Evolutionary conservation across 768 basidiomycete species (phyloP).

Genomic region (Coprinopsis cinerea): DNA sequence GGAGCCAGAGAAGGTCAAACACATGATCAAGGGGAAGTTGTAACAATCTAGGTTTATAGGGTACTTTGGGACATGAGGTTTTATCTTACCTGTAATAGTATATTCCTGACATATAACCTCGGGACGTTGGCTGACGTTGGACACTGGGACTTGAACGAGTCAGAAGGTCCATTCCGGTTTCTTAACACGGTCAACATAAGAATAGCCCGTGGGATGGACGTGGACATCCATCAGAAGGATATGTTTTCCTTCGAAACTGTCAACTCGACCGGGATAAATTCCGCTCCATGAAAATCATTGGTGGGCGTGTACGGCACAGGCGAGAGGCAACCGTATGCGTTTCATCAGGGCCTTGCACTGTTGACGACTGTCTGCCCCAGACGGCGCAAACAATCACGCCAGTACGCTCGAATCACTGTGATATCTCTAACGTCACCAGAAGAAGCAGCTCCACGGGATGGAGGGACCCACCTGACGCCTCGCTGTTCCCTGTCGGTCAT

Average conservation of each 20-base stretch:
- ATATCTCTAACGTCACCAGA: not conserved
- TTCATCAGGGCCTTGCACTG: too few species aligned
- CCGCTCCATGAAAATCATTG: too few species aligned
- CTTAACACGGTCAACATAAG: not conserved
- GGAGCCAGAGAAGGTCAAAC: slow-evolving; percentile 45
- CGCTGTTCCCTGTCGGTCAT: not conserved
- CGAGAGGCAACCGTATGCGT: too few species aligned
- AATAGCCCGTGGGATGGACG: not conserved
- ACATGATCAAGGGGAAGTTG: slow-evolving; percentile 48
- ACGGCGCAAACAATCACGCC: too few species aligned
- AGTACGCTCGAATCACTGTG: too few species aligned
- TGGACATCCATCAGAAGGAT: too few species aligned
- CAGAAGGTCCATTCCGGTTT: not conserved
- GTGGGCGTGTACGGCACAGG: too few species aligned
- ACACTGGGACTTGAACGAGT: not conserved
- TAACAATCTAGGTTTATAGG: slow-evolving; percentile 14
- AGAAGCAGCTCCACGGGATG: not conserved
- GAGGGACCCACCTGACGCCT: not conserved
- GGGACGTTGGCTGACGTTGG: not conserved
- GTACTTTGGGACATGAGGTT: too few species aligned
- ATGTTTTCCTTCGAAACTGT: too few species aligned
- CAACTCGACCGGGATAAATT: too few species aligned
- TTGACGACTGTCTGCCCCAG: too few species aligned
- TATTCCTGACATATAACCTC: not conserved
- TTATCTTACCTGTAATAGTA: too few species aligned